phyloP scores from a whole-genome alignment of 2,329 filamentous ascomycete species.

The Cadophora luteo-olivacea region DNA sequence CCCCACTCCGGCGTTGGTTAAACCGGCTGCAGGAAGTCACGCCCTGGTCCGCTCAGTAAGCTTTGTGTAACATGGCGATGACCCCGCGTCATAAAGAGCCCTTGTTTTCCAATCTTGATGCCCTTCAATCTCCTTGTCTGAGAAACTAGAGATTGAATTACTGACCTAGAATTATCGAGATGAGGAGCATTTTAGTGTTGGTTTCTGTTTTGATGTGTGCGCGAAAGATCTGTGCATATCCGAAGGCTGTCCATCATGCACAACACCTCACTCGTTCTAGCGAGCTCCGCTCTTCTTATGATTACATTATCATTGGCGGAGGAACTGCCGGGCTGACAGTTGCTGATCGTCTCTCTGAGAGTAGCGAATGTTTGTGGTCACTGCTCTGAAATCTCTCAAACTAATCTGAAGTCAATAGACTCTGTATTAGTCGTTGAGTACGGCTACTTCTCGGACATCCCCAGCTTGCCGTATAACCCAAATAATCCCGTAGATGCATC shows the following conservation, averaged over 20 bases:
- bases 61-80: too few species aligned
- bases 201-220: too few species aligned
- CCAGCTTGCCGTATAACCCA: background rate
- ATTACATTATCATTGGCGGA: slow-evolving; percentile 54
- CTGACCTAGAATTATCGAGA: too few species aligned
- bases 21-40: too few species aligned
- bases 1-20: too few species aligned
- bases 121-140: too few species aligned
- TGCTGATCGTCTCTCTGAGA: slow-evolving; percentile 62
- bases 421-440: slow-evolving; percentile 5
- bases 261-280: background rate
- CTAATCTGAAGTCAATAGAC: background rate
- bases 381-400: background rate
- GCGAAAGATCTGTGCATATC: background rate
- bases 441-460: slow-evolving; percentile 7
- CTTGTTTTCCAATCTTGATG: too few species aligned
- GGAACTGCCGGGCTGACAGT: slow-evolving; percentile 53
- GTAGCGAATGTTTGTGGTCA: background rate
- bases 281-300: slow-evolving; percentile 31
- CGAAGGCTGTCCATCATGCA: background rate
- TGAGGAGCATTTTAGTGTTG: too few species aligned
- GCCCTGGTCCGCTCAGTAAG: too few species aligned
- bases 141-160: too few species aligned
- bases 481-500: background rate
- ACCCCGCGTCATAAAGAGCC: too few species aligned